These are phyloP conservation scores for Ocimum tenuiflorum DNA, from an alignment of 257 asterid species.

Conservation along the genomic window DNA sequence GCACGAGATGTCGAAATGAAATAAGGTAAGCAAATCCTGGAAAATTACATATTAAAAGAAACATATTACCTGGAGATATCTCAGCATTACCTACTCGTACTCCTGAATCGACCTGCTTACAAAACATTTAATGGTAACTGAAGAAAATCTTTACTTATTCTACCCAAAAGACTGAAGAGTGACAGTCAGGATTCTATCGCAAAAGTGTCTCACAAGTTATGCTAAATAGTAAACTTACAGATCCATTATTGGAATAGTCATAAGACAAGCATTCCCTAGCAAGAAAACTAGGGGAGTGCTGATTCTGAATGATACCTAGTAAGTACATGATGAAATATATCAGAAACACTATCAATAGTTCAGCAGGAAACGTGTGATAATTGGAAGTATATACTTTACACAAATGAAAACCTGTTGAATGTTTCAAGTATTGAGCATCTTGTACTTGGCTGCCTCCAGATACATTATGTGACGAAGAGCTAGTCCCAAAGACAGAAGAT, in stretches of 20 bases:
- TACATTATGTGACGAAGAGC: slow-evolving; percentile 27
- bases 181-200: no score
- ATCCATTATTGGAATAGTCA: slow-evolving; percentile 21
- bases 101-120: slow-evolving; percentile 39
- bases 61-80: slow-evolving; percentile 29
- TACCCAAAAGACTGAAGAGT: background rate
- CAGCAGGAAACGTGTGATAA: background rate
- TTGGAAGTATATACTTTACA: background rate
- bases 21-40: background rate
- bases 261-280: slow-evolving; percentile 5
- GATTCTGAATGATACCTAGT: slow-evolving; percentile 32
- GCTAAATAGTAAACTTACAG: slow-evolving; percentile 33
- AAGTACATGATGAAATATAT: slow-evolving; percentile 12
- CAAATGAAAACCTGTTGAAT: slow-evolving; percentile 38
- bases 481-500: slow-evolving; percentile 34
- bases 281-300: slow-evolving; percentile 22
- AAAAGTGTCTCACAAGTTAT: background rate
- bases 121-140: slow-evolving; percentile 16
- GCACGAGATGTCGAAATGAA: background rate
- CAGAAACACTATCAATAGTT: background rate
- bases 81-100: slow-evolving; percentile 30
- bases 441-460: slow-evolving; percentile 22
- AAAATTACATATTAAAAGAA: background rate
- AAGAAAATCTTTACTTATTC: background rate
- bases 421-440: slow-evolving; percentile 22